phyloP scores from a whole-genome alignment of 192 early-diverging fungal genomes.

The Spizellomyces punctatus region DNA sequence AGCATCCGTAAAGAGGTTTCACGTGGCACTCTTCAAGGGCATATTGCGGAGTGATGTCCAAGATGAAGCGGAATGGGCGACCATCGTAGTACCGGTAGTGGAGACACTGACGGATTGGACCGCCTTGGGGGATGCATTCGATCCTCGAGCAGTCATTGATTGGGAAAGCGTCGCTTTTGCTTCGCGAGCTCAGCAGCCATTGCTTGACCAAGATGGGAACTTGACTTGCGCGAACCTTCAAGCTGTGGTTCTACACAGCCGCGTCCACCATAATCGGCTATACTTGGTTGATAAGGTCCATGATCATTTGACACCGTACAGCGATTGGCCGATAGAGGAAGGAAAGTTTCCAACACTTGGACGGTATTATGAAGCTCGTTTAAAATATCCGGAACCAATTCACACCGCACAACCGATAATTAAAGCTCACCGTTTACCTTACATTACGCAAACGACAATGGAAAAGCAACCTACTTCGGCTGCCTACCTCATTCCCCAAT shows the following conservation, averaged over 20 bases:
- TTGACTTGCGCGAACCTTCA: conserved; percentile 7
- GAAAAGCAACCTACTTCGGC: conserved; percentile 2
- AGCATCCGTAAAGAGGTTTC: conserved; percentile 16
- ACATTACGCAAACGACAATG: conserved; percentile 31
- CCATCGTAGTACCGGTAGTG: conserved; percentile 17
- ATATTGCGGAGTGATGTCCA: conserved; percentile 26
- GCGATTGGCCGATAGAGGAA: not conserved
- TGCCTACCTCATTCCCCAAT: conserved; percentile 42
- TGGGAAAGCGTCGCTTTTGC: conserved; percentile 15
- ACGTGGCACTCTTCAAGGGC: conserved; percentile 21
- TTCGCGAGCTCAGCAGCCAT: not conserved
- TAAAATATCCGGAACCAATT: conserved; percentile 31
- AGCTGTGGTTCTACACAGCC: conserved; percentile 32
- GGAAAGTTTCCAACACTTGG: conserved; percentile 28
- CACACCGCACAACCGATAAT: conserved; percentile 38
- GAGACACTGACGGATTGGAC: not conserved
- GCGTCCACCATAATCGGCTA: conserved; percentile 35
- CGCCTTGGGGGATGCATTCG: not conserved
- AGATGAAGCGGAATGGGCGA: conserved; percentile 22
- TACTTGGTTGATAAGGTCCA: conserved; percentile 37
- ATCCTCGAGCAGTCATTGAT: conserved; percentile 13
- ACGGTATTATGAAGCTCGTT: conserved; percentile 36
- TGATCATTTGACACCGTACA: conserved; percentile 9
- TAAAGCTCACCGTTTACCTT: conserved; percentile 35
- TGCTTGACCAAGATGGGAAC: not conserved